A percentile compares a stretch with the other conserved stretches of the same genome.
phyloP scores from a whole-genome alignment of 192 early-diverging fungal genomes.

The Linnemannia zychae region DNA sequence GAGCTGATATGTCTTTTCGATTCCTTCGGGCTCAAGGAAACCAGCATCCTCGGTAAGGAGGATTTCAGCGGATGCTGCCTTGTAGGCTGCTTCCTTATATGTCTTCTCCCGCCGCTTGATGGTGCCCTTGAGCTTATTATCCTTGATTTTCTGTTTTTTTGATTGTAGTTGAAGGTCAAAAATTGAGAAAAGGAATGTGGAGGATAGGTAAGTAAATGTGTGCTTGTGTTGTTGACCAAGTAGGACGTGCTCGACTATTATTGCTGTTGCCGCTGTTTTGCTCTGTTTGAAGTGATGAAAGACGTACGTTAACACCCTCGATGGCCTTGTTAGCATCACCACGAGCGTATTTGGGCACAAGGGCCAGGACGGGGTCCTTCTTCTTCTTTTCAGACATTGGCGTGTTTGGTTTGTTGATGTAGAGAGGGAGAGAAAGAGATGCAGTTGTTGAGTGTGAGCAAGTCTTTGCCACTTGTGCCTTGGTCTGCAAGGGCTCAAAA shows the following conservation, averaged over 20 bases:
- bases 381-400: conserved; percentile 44
- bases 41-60: conserved; percentile 84
- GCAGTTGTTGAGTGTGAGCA: background rate
- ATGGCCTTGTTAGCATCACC: conserved; percentile 34
- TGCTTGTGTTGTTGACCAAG: background rate
- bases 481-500: background rate
- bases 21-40: conserved; percentile 88
- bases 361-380: conserved; percentile 57
- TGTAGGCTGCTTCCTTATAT: conserved; percentile 73
- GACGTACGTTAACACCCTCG: conserved; percentile 43
- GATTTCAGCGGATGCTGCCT: conserved; percentile 84
- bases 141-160: conserved; percentile 65
- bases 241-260: no score
- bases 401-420: background rate
- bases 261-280: no score
- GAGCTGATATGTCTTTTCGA: conserved; percentile 92
- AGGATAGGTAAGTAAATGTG: background rate
- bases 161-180: background rate
- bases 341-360: conserved; percentile 57
- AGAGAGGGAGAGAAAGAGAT: background rate
- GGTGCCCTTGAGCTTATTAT: conserved; percentile 79
- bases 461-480: background rate
- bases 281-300: background rate
- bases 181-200: background rate
- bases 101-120: conserved; percentile 73